A percentile compares a stretch with the other conserved stretches of the same genome.
Conservation (phyloP, 148 eudicot species). For the Arctostaphylos glauca region DNA sequence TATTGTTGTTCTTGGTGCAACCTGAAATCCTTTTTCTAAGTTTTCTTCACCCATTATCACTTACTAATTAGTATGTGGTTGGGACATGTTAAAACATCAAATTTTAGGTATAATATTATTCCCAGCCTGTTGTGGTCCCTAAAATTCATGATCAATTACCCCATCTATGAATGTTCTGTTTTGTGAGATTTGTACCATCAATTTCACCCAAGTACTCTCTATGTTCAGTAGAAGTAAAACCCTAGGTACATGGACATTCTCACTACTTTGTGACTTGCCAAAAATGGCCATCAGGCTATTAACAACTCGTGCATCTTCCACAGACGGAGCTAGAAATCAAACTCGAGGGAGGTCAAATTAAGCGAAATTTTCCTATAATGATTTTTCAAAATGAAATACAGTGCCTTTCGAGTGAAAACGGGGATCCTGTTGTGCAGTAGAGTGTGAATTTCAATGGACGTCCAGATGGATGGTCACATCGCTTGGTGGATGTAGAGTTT, state of each 20-base stretch:
- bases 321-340: no score
- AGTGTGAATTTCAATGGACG: no score
- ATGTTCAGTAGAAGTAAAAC: not conserved
- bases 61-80: not conserved
- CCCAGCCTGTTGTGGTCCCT: constrained; percentile 2
- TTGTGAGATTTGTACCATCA: constrained; percentile 1
- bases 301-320: no score
- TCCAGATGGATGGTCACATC: no score
- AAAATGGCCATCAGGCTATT: no score
- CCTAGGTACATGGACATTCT: not conserved
- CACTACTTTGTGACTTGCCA: no score
- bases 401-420: no score
- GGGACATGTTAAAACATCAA: not conserved
- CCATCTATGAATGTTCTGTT: not conserved
- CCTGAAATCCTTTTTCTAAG: not conserved
- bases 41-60: not conserved
- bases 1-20: not conserved
- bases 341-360: no score
- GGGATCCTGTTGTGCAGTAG: no score
- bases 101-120: not conserved
- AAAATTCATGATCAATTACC: not conserved
- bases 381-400: no score
- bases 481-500: no score
- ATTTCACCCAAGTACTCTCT: not conserved
- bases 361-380: no score